Conservation (phyloP, 768 basidiomycete species). For the Psilocybe tampanensis region DNA sequence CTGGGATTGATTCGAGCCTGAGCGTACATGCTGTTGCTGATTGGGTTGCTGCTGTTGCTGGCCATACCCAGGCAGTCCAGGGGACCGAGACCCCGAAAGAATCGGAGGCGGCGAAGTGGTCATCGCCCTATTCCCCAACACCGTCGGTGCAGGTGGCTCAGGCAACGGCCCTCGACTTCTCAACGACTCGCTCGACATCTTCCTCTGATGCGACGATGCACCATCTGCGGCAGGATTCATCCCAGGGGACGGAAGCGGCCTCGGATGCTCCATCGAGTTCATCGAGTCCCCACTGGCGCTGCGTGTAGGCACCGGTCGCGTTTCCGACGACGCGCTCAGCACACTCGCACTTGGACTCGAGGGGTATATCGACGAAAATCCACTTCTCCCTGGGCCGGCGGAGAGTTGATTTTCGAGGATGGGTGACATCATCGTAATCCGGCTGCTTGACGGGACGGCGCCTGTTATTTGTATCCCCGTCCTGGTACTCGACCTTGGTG, state of each 20-base stretch:
- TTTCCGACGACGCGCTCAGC: background rate
- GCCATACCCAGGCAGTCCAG: background rate
- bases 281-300: background rate
- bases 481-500: background rate
- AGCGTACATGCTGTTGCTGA: background rate
- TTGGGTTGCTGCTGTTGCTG: background rate
- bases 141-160: background rate
- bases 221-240: no score
- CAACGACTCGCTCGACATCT: background rate
- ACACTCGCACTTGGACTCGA: background rate
- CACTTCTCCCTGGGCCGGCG: background rate
- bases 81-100: no score
- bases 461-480: background rate
- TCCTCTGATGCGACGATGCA: background rate
- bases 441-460: background rate
- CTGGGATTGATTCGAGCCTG: slow-evolving; percentile 8
- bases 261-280: background rate
- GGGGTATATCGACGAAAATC: background rate
- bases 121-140: no score
- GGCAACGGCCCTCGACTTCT: background rate
- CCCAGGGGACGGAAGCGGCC: slow-evolving; percentile 1
- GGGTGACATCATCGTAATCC: background rate
- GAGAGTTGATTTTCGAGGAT: background rate
- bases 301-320: slow-evolving; percentile 5
- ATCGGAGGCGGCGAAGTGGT: background rate